Conservation (phyloP, 75 land plant species). For the Pinus tabuliformis region DNA sequence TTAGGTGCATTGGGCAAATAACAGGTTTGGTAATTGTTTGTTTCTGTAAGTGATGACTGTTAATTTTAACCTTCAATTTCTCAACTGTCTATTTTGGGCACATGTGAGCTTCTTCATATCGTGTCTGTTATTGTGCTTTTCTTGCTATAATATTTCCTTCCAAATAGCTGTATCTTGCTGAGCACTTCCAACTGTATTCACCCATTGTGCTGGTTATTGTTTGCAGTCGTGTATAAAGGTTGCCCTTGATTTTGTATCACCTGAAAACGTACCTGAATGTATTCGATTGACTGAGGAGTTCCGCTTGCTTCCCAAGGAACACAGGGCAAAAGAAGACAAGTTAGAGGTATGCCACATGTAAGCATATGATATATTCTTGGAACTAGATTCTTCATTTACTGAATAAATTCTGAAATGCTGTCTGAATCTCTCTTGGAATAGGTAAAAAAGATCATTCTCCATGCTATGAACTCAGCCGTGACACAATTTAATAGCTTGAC, state of each 20-base stretch:
- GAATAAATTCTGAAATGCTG: not conserved
- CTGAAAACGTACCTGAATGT: conserved; percentile 61
- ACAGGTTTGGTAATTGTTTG: too few relatives aligned
- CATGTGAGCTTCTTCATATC: too few relatives aligned
- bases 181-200: too few relatives aligned
- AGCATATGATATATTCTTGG: not conserved
- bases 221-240: conserved; percentile 79
- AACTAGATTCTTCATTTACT: not conserved
- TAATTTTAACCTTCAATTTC: too few relatives aligned
- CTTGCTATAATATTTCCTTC: too few relatives aligned
- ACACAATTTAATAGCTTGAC: not conserved
- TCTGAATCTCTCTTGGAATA: not conserved
- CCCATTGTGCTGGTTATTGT: not conserved
- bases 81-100: too few relatives aligned
- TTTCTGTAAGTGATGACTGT: too few relatives aligned
- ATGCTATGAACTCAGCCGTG: not conserved
- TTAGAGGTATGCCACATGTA: conserved; percentile 39
- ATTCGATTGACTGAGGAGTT: conserved; percentile 55
- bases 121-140: too few relatives aligned
- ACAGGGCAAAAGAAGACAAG: conserved; percentile 67
- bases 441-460: not conserved
- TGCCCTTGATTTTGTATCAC: conserved; percentile 69
- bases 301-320: conserved; percentile 48
- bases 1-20: too few relatives aligned
- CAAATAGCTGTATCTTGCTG: too few relatives aligned